Evolutionary conservation across 805 yeast genomes (phyloP), one percentile per base, ranked within the genome.

Genomic region (Lachancea dasiensis): DNA sequence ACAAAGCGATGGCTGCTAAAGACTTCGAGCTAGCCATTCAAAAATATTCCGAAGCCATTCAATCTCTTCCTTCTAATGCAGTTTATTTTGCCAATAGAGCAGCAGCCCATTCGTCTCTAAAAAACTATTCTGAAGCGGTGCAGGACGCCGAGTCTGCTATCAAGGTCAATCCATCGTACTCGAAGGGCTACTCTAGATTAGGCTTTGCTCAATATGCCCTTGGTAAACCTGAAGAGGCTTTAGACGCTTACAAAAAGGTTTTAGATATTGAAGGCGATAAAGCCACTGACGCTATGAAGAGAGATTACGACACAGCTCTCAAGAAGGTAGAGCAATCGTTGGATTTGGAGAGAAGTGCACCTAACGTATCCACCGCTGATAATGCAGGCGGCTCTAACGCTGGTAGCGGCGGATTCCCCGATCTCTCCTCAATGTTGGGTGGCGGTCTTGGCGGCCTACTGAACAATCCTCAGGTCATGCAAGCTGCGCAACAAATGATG

Each of bases 181-280:
- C 95, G 22, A 89, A 90, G 68, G 96, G 95, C 8, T 92, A 87
- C 72, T 85, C 96, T 5, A 81, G 98, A 63, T 70, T 92, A 49
- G 98, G 97, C 3, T 77, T 89, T 51, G 97, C 98, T 4, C 78
- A 81, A 57, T 90, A 81, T 61, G 95, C 96, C n/a, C 69, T 83
- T 43, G 95, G 95, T n/a, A 90, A 89, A 57, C 79, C 90, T 42
- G 79, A 83, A 63, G 95, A 82, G 36, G 76, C 98, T 9, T 69
- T 87, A 69, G 82, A 86, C 33, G 97, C 97, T 20, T 92, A 92
- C 65, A 79, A 84, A 63, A 72, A 71, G 47, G 98, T 96, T 27
- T 63, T 92, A 48, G 87, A 84, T 41, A 76, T 77, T 40, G 97
- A 92, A 65, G 96, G 97, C 30, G 83, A 77, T 31, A 65, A 68